Conservation (phyloP, 352 stramenopile species). For the Pythium chondricola region DNA sequence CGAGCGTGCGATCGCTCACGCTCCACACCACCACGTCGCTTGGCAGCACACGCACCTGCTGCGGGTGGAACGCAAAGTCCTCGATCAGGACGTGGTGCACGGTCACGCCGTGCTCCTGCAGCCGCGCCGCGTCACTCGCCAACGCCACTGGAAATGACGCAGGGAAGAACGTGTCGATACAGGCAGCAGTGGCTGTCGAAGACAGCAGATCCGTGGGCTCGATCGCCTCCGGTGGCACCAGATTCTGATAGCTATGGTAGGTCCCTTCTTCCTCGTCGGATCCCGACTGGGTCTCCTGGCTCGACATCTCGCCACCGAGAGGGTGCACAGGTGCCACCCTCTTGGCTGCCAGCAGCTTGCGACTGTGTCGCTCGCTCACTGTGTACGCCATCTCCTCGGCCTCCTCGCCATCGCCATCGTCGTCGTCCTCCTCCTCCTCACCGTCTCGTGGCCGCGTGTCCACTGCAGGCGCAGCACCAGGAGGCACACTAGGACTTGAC, state of each 20-base stretch:
- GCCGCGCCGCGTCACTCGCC: not conserved
- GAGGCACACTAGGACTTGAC: not conserved
- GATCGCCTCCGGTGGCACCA: slow-evolving; percentile 6
- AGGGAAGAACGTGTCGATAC: slow-evolving; percentile 17
- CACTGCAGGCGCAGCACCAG: not conserved
- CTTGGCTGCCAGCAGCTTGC: slow-evolving; percentile 35
- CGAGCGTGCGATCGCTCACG: slow-evolving; percentile 24
- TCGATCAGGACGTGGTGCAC: slow-evolving; percentile 32
- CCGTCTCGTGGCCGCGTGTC: not conserved
- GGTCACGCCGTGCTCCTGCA: slow-evolving; percentile 1
- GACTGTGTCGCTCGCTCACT: slow-evolving; percentile 25
- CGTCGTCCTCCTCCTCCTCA: not conserved
- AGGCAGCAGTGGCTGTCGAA: not conserved
- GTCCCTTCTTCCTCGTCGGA: slow-evolving; percentile 43
- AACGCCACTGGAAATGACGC: slow-evolving; percentile 21
- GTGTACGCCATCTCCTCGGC: slow-evolving; percentile 41
- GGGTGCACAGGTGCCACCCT: not conserved
- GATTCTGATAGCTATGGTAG: slow-evolving; percentile 17
- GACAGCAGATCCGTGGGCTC: slow-evolving; percentile 3
- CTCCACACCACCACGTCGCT: slow-evolving; percentile 35
- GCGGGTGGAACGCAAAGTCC: slow-evolving; percentile 30
- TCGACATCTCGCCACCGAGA: slow-evolving; percentile 28
- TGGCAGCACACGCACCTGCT: slow-evolving; percentile 19
- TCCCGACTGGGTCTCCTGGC: slow-evolving; percentile 65
- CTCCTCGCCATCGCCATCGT: slow-evolving; percentile 18